A percentile compares a stretch with the other conserved stretches of the same genome.
Evolutionary conservation across 768 basidiomycete species (phyloP).

Genomic region (Mycena vitilis): DNA sequence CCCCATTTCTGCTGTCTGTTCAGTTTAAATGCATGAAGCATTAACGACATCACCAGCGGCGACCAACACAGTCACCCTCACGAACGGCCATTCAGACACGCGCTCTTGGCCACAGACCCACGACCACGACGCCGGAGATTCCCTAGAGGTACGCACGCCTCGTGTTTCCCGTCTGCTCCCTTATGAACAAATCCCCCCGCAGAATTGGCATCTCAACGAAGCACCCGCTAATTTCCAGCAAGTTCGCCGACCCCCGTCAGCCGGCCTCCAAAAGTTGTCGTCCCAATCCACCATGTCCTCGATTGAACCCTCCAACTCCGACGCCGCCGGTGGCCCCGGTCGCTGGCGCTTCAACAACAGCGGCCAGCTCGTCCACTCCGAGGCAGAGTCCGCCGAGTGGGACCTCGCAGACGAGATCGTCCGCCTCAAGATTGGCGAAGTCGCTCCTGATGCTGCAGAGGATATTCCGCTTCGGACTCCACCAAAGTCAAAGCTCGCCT

Average conservation of each 20-base stretch:
- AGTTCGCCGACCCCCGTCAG: constrained; percentile 46
- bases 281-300: constrained; percentile 58
- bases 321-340: constrained; percentile 51
- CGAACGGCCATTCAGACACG: constrained; percentile 49
- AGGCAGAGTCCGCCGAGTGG: constrained; percentile 67
- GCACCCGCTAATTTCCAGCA: constrained; percentile 49
- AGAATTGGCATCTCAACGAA: constrained; percentile 65
- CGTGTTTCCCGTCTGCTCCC: constrained; percentile 45
- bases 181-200: constrained; percentile 40
- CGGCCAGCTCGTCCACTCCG: constrained; percentile 72
- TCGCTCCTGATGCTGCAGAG: constrained; percentile 59
- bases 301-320: constrained; percentile 56
- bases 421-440: constrained; percentile 74
- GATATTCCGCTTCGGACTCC: constrained; percentile 74
- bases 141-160: constrained; percentile 58
- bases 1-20: constrained; percentile 40
- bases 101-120: constrained; percentile 63
- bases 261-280: constrained; percentile 52
- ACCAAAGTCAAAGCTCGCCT: constrained; percentile 71
- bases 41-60: constrained; percentile 62
- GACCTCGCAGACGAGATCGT: constrained; percentile 80
- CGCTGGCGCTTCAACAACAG: constrained; percentile 76
- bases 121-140: constrained; percentile 55
- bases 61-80: constrained; percentile 54
- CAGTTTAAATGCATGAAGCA: constrained; percentile 77